These are phyloP conservation scores for Colletotrichum chlorophyti DNA, from an alignment of 2,329 filamentous ascomycete genomes.

Conservation along the genomic window DNA sequence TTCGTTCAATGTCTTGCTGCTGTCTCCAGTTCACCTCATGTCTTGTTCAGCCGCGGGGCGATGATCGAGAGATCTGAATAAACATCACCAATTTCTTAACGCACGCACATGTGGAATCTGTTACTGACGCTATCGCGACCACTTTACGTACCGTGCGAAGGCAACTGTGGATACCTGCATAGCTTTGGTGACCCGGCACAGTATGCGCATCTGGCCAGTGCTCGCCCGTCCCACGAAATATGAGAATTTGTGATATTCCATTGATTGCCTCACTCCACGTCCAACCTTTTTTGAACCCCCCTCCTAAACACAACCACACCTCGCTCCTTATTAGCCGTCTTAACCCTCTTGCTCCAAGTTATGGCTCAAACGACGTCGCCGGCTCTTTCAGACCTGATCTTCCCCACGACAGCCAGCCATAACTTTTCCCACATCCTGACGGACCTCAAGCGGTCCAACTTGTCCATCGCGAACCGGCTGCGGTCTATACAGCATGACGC, in stretches of 20 bases:
- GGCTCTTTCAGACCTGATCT: conserved; percentile 51
- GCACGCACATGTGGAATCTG: no score
- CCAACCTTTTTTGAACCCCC: neutral
- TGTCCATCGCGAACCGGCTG: conserved; percentile 83
- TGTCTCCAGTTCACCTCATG: neutral
- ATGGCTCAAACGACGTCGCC: conserved; percentile 12
- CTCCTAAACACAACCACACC: neutral
- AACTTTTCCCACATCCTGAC: conserved; percentile 74
- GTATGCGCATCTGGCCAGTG: no score
- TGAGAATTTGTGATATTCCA: neutral
- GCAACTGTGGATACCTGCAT: no score
- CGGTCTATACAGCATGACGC: conserved; percentile 80
- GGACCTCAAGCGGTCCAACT: conserved; percentile 76
- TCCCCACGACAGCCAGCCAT: conserved; percentile 60
- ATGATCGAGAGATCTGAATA: no score
- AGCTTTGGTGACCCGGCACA: no score
- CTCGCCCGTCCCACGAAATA: neutral
- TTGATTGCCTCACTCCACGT: no score
- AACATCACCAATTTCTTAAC: no score
- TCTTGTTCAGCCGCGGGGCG: neutral
- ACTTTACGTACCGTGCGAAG: no score
- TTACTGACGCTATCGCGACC: no score
- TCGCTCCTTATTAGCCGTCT: neutral
- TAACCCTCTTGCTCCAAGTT: neutral
- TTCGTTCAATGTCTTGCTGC: neutral